Evolutionary conservation across 192 early-diverging fungal species (phyloP).

Genomic region (Diversispora epigaea): DNA sequence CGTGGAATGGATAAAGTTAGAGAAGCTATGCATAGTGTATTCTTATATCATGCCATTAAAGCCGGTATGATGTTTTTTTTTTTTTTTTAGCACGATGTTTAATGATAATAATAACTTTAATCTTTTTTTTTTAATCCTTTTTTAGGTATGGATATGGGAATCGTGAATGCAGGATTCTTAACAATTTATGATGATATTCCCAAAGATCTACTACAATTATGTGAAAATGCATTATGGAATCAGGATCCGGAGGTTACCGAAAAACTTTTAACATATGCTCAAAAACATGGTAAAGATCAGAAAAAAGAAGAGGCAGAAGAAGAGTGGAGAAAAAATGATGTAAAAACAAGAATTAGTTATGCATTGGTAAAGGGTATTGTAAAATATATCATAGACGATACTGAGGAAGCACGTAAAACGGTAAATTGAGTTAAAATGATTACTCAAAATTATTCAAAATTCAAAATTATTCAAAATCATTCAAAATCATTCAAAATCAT

Average conservation of each 20-base stretch:
- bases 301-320: slow-evolving; percentile 76
- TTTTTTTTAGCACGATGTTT: not conserved
- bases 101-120: not conserved
- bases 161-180: slow-evolving; percentile 95
- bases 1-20: slow-evolving; percentile 90
- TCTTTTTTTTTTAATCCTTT: slow-evolving; percentile 44
- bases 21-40: slow-evolving; percentile 96
- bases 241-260: slow-evolving; percentile 88
- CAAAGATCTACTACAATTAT: slow-evolving; percentile 87
- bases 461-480: slow-evolving; percentile 92
- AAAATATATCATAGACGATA: slow-evolving; percentile 90
- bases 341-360: slow-evolving; percentile 74
- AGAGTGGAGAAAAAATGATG: slow-evolving; percentile 78
- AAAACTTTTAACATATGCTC: slow-evolving; percentile 89
- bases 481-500: slow-evolving; percentile 92
- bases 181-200: slow-evolving; percentile 96
- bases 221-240: slow-evolving; percentile 93
- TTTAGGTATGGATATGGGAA: slow-evolving; percentile 96
- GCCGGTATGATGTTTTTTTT: slow-evolving; percentile 1
- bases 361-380: slow-evolving; percentile 94
- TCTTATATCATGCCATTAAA: slow-evolving; percentile 60
- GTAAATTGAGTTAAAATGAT: not conserved
- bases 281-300: slow-evolving; percentile 70
- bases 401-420: slow-evolving; percentile 82
- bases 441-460: slow-evolving; percentile 45